These are phyloP conservation scores for Rhizopus delemar DNA, from an alignment of 371 early-diverging fungal genomes.

Conservation along the genomic window DNA sequence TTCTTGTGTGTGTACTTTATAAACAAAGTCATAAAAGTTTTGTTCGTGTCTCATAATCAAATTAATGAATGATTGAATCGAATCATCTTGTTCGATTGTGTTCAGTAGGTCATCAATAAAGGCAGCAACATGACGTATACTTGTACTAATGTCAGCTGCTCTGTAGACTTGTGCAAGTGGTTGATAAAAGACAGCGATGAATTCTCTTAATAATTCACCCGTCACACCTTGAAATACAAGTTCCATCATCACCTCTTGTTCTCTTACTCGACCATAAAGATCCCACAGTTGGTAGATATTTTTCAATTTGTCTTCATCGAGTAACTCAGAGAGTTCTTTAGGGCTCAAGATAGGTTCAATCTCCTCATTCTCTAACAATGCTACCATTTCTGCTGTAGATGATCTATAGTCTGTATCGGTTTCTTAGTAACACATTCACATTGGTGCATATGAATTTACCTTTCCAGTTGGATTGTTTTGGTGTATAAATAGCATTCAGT, in stretches of 20 bases:
- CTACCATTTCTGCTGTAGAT: slow-evolving; percentile 7
- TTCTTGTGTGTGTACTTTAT: slow-evolving; percentile 61
- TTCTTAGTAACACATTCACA: background rate
- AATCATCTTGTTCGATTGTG: slow-evolving; percentile 39
- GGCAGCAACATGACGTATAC: slow-evolving; percentile 53
- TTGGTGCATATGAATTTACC: slow-evolving; percentile 2
- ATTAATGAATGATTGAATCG: slow-evolving; percentile 43
- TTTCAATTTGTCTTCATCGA: slow-evolving; percentile 19
- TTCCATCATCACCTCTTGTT: slow-evolving; percentile 58
- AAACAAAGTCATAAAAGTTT: slow-evolving; percentile 62
- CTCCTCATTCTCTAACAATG: slow-evolving; percentile 13
- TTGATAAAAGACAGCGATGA: slow-evolving; percentile 65
- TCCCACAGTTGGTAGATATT: slow-evolving; percentile 49
- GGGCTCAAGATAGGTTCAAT: slow-evolving; percentile 14
- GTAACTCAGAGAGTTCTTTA: slow-evolving; percentile 6
- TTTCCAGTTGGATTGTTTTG: slow-evolving; percentile 14
- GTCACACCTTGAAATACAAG: slow-evolving; percentile 66
- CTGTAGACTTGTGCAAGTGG: slow-evolving; percentile 69
- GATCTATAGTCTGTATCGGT: slow-evolving; percentile 5
- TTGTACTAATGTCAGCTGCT: slow-evolving; percentile 66
- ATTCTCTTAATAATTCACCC: slow-evolving; percentile 61
- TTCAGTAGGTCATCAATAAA: slow-evolving; percentile 64
- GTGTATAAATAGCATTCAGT: slow-evolving; percentile 53
- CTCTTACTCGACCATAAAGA: slow-evolving; percentile 52
- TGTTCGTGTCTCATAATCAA: slow-evolving; percentile 59